Percentiles rank a stretch among this genome's conserved stretches.
Conservation (phyloP, 139 green algal genomes). For the Mesotaenium endlicherianum region DNA sequence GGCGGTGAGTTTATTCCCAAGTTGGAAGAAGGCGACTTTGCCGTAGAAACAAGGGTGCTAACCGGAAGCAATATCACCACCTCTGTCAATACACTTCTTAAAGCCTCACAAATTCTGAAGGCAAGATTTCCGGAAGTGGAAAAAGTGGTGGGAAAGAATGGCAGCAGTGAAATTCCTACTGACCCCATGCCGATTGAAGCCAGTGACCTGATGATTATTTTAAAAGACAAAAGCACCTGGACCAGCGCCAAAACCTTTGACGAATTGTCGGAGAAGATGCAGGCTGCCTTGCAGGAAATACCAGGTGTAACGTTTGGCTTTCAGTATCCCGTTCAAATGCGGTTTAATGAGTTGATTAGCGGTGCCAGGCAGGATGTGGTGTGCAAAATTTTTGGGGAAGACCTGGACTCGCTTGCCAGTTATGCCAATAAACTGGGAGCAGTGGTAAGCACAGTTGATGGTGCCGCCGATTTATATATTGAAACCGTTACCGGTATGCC, state of each 20-base stretch:
- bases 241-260: background rate
- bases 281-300: background rate
- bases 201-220: too few relatives aligned
- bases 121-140: too few relatives aligned
- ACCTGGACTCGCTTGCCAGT: background rate
- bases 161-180: too few relatives aligned
- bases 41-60: too few relatives aligned
- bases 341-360: background rate
- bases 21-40: too few relatives aligned
- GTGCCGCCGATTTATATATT: background rate
- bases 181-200: too few relatives aligned
- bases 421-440: background rate
- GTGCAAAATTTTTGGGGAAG: background rate
- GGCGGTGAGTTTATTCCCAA: too few relatives aligned
- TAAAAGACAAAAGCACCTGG: too few relatives aligned
- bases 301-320: background rate
- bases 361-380: background rate
- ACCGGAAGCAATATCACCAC: too few relatives aligned
- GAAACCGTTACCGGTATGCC: background rate
- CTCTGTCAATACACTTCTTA: too few relatives aligned
- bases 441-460: background rate
- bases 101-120: too few relatives aligned
- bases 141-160: too few relatives aligned
- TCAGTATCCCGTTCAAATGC: background rate
- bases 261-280: background rate